Base-by-base conservation (phyloP, 306 rosid species). In the Alnus rubra region DNA sequence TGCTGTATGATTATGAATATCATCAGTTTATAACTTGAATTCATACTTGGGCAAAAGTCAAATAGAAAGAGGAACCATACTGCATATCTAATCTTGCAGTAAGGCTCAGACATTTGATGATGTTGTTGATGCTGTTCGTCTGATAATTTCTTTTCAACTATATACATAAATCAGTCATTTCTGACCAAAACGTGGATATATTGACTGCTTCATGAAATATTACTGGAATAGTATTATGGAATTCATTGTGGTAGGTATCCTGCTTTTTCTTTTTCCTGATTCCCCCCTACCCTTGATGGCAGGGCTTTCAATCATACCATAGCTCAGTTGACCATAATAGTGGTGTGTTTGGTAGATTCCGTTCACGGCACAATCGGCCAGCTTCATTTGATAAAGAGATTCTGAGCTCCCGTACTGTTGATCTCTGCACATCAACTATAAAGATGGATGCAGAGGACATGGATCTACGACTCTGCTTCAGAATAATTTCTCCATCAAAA, bases 391-490 rank as follows among this genome's bases (percentile, higher is more conserved):
- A 82, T 85, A 98, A 95, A 62, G 94, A 95, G 62, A 75, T 82
- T 88, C 89, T 93, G 79, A 89, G 89, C 75, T 91, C 86, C 82
- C 87, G 80, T 83, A 76, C 91, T 45, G 82, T 95, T 87, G 93
- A 93, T 88, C 87, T 95, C 63, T 79, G 89, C 71, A 95, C 98
- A 49, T 95, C 99, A 58, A 88, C 91, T 47, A 93, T 95, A 82
- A 95, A 95, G 89, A 88, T 93, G 89, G 99, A 95, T 76, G 97
- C 94, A 35, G 99, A 93, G 74, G 96, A 95, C 85, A 85, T 90
- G 76, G 99, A 95, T 86, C 86, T 95, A 74, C 89, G 98, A 71
- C 97, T 95, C 82, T 95, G 99, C 92, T 95, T 95, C 82, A 91
- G 99, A 69, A 88, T 95, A 82, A 93, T 95, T 83, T 95, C 99